Evolutionary conservation across 2,329 filamentous ascomycete species (phyloP), one percentile per base, ranked within the genome.

Genomic region (Fusarium sp.): DNA sequence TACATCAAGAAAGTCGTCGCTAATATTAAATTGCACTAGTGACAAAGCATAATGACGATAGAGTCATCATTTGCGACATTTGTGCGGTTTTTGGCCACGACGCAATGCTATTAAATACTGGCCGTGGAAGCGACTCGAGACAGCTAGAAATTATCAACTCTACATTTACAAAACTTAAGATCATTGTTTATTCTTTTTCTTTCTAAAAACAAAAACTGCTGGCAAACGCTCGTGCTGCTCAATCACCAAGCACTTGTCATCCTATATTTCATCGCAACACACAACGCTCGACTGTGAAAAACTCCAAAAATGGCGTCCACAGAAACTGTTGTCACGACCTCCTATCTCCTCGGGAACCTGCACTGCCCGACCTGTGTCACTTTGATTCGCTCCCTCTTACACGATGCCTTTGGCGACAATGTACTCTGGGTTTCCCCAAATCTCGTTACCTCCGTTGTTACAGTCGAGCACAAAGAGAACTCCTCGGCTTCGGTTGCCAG

Each of bases 321-420:
- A 19, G 74, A 78, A 62, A 28, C 23, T 15, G 77, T 80, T 66
- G 80, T 85, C 66, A 88, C 86, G 18, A 91, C 89, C 4, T 91
- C 89, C 38, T 90, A 92, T 78, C 86, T 94, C 69, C 85, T 95
- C 75, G 89, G 87, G 70, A 94, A 95, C 80, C 86, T 95, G n/a
- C 93, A 95, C 82, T 94, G 93, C 83, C 90, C 92, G 19, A 93
- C 92, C 68, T 95, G 93, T 80, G 89, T 94, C 56, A 87, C 88
- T 40, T 86, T 87, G 74, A 94, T 95, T 78, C 86, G 90, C 77
- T 83, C 87, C 60, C 86, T 88, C 67, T 82, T 94, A 66, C 84
- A 80, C 66, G 85, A 84, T 49, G 80, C 81, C 25, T 88, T 83
- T 74, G 78, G 75, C 60, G 81, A 78, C 82, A 88, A 79, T 78